These are phyloP conservation scores for Suhomyces chickasaworum DNA, from an alignment of 1,139 yeast species.

Conservation along the genomic window DNA sequence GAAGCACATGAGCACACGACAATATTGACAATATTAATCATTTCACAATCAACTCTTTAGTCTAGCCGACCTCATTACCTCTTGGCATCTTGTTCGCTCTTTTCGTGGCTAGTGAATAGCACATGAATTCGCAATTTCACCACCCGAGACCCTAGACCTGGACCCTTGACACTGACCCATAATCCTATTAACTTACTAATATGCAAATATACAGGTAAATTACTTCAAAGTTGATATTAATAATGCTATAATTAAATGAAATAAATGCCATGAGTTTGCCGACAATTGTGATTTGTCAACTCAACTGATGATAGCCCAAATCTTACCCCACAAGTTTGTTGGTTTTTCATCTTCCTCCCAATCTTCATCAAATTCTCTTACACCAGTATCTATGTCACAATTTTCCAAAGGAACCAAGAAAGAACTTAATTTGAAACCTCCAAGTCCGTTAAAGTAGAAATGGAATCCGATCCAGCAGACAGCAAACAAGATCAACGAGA, in stretches of 20 bases:
- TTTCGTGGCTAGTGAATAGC: not conserved
- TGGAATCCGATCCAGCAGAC: slow-evolving; percentile 56
- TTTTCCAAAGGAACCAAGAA: slow-evolving; percentile 50
- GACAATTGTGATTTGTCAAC: not conserved
- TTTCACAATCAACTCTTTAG: not conserved
- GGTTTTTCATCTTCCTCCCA: slow-evolving; percentile 53
- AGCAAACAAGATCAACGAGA: slow-evolving; percentile 60
- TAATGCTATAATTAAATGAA: slow-evolving; percentile 5
- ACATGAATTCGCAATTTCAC: no score
- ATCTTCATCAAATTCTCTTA: slow-evolving; percentile 56
- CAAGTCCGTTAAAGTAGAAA: slow-evolving; percentile 46
- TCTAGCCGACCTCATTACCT: not conserved
- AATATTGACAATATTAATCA: no score
- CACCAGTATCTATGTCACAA: slow-evolving; percentile 63
- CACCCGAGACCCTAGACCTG: no score
- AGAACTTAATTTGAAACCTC: slow-evolving; percentile 34
- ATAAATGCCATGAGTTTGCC: not conserved
- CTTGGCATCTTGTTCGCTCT: not conserved
- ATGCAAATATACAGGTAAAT: not conserved
- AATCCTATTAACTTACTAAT: no score
- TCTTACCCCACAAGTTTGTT: slow-evolving; percentile 53
- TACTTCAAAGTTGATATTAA: not conserved
- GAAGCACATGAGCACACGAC: not conserved
- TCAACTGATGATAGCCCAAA: slow-evolving; percentile 40
- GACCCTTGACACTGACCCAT: no score